These are phyloP conservation scores for Phytophthora fragariaefolia DNA, from an alignment of 352 stramenopile genomes.

Conservation along the genomic window DNA sequence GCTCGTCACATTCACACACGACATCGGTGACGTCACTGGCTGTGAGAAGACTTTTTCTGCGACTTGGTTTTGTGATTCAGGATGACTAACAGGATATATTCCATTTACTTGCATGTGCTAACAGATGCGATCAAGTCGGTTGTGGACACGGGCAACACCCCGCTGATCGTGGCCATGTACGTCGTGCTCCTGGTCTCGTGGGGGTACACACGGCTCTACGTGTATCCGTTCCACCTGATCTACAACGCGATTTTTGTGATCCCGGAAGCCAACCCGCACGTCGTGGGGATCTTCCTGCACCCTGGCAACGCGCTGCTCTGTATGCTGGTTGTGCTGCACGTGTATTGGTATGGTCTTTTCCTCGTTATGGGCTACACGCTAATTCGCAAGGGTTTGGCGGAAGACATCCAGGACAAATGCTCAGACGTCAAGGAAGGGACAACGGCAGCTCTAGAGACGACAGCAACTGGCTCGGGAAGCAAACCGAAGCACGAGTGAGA, in stretches of 20 bases:
- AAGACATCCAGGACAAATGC: conserved; percentile 53
- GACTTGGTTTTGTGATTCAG: neutral
- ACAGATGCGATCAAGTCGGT: conserved; percentile 50
- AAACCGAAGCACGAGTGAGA: conserved; percentile 43
- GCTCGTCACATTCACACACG: conserved; percentile 57
- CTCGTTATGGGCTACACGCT: conserved; percentile 52
- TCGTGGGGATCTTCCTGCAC: conserved; percentile 45
- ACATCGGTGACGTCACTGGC: conserved; percentile 60
- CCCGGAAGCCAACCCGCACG: conserved; percentile 35
- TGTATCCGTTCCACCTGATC: conserved; percentile 53
- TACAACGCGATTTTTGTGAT: conserved; percentile 43
- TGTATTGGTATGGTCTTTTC: conserved; percentile 56
- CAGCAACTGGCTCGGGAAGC: conserved; percentile 11
- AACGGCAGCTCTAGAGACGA: conserved; percentile 19
- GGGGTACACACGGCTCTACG: conserved; percentile 54
- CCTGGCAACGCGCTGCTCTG: conserved; percentile 46
- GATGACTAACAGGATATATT: conserved; percentile 9
- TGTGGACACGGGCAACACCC: conserved; percentile 41
- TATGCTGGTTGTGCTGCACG: conserved; percentile 49
- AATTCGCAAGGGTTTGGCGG: conserved; percentile 37
- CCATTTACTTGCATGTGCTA: neutral
- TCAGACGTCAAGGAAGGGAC: conserved; percentile 19
- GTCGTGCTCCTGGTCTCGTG: conserved; percentile 45
- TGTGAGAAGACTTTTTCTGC: conserved; percentile 39
- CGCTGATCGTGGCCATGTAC: conserved; percentile 46